phyloP scores from a whole-genome alignment of 345 rosid species.

The Heritiera fomes region DNA sequence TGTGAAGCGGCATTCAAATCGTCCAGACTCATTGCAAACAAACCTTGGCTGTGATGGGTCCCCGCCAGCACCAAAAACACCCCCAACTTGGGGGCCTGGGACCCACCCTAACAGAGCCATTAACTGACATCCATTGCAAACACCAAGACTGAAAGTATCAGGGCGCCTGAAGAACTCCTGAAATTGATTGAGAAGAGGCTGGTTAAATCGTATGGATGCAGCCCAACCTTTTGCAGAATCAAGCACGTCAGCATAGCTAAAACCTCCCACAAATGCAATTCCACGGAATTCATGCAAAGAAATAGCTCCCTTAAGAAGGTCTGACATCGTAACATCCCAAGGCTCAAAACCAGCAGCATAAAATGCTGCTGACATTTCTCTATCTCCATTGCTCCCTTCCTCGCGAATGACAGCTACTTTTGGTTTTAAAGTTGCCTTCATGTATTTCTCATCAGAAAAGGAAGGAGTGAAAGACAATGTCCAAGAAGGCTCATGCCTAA shows the following conservation, averaged over 20 bases:
- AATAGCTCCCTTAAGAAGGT: constrained; percentile 63
- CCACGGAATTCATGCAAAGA: constrained; percentile 75
- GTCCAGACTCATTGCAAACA: constrained; percentile 92
- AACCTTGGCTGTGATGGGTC: constrained; percentile 87
- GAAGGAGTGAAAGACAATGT: constrained; percentile 70
- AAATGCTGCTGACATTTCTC: constrained; percentile 95
- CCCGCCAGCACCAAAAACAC: constrained; percentile 70
- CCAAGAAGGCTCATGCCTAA: constrained; percentile 76
- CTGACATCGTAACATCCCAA: constrained; percentile 93
- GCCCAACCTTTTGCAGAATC: constrained; percentile 99
- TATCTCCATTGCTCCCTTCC: constrained; percentile 97
- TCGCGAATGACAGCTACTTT: constrained; percentile 91
- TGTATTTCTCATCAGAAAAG: constrained; percentile 56
- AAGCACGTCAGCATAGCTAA: constrained; percentile 93
- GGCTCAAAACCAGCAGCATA: constrained; percentile 92
- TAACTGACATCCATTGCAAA: constrained; percentile 95
- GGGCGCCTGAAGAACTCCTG: constrained; percentile 86
- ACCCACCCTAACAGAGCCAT: constrained; percentile 95
- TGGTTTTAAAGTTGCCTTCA: constrained; percentile 61
- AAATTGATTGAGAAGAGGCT: constrained; percentile 48
- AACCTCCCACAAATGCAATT: constrained; percentile 89
- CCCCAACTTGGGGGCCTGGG: constrained; percentile 90
- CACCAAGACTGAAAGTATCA: constrained; percentile 88
- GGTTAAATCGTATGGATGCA: constrained; percentile 54
- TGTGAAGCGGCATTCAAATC: constrained; percentile 89